Evolutionary conservation across 1,139 yeast genomes (phyloP).

Genomic region (Wickerhamomyces sp.): DNA sequence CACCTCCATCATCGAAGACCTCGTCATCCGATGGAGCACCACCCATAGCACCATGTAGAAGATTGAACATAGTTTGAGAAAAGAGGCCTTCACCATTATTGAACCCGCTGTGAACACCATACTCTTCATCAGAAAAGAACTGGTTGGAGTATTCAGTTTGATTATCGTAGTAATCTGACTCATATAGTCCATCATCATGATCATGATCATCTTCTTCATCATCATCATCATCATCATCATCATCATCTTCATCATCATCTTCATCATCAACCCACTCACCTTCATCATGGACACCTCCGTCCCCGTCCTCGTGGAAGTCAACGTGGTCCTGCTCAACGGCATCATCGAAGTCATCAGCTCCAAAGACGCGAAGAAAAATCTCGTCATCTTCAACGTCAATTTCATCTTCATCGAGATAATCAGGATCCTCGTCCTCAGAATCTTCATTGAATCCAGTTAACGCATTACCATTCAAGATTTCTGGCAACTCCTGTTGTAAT

Average conservation of each 20-base stretch:
- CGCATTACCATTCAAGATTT: constrained; percentile 2
- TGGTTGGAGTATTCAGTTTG: too few relatives aligned
- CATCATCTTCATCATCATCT: not conserved
- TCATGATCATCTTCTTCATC: not conserved
- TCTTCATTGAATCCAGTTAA: constrained; percentile 6
- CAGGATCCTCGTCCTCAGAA: constrained; percentile 4
- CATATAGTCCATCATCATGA: not conserved
- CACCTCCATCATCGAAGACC: too few relatives aligned
- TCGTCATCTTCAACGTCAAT: constrained; percentile 4
- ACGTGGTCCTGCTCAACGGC: constrained; percentile 8
- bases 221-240: not conserved
- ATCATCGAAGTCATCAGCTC: too few relatives aligned
- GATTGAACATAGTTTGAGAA: too few relatives aligned
- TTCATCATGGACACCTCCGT: not conserved
- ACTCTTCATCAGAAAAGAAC: too few relatives aligned
- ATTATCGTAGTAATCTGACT: too few relatives aligned
- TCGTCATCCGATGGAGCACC: too few relatives aligned
- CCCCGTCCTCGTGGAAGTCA: constrained; percentile 4
- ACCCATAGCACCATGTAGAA: too few relatives aligned
- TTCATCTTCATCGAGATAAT: constrained; percentile 2
- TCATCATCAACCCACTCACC: not conserved
- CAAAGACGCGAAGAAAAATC: too few relatives aligned
- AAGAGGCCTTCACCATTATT: too few relatives aligned
- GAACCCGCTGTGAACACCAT: too few relatives aligned
- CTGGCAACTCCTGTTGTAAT: not conserved